These are phyloP conservation scores for Aquilaria agallochum DNA, from an alignment of 441 rosid genomes.

Conservation along the genomic window DNA sequence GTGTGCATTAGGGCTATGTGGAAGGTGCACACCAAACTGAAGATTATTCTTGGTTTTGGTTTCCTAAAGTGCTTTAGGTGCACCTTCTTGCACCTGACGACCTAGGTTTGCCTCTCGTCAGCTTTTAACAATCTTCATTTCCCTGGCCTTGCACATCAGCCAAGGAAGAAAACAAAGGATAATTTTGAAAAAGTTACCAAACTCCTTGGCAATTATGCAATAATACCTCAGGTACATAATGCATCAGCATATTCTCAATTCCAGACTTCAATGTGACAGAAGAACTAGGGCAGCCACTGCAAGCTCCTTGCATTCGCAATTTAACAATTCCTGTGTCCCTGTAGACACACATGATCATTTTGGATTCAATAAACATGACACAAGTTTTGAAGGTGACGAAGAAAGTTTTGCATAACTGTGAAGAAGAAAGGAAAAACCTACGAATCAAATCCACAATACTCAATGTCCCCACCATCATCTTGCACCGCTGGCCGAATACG, in stretches of 20 bases:
- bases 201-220: not conserved
- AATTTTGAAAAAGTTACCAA: not conserved
- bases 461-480: constrained; percentile 98
- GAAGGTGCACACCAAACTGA: not conserved
- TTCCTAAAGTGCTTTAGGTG: not conserved
- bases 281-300: constrained; percentile 99
- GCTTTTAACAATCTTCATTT: not conserved
- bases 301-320: constrained; percentile 97
- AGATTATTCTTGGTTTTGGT: not conserved
- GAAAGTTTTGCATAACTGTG: not conserved
- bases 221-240: constrained; percentile 91
- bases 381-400: not conserved
- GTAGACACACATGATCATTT: constrained; percentile 21
- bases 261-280: constrained; percentile 97
- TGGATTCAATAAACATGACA: not conserved
- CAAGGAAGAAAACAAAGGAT: not conserved
- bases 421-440: constrained; percentile 30
- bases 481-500: constrained; percentile 97
- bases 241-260: constrained; percentile 98
- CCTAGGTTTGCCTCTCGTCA: not conserved
- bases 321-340: constrained; percentile 91
- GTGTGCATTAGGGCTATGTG: too few relatives aligned
- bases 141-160: not conserved
- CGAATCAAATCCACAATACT: constrained; percentile 80
- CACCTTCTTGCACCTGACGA: not conserved